phyloP scores from a whole-genome alignment of 305 asterid species.

The Rubia balearica region DNA sequence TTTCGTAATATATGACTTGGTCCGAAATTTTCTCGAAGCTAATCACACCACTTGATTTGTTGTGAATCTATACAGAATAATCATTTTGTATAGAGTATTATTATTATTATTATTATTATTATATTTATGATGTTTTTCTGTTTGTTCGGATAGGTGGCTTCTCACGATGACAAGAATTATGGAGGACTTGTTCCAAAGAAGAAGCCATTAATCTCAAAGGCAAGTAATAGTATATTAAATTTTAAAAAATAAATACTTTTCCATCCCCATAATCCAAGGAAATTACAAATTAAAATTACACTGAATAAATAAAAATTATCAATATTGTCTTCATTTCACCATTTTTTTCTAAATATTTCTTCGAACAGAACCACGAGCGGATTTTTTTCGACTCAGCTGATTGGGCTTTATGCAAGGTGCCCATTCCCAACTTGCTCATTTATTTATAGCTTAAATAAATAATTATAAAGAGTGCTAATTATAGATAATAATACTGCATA shows the following conservation, averaged over 20 bases:
- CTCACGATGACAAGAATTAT: slow-evolving; percentile 27
- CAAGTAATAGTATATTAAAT: slow-evolving; percentile 3
- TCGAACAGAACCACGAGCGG: slow-evolving; percentile 57
- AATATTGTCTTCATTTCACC: too few species aligned
- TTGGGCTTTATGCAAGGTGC: slow-evolving; percentile 83
- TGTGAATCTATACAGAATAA: too few species aligned
- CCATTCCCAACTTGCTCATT: neutral
- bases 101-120: too few species aligned
- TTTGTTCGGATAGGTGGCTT: slow-evolving; percentile 14
- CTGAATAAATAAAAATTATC: neutral
- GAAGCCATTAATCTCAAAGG: slow-evolving; percentile 43
- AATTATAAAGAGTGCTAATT: too few species aligned
- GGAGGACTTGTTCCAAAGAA: slow-evolving; percentile 39
- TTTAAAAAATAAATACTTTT: neutral
- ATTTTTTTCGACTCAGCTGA: slow-evolving; percentile 93
- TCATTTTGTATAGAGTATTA: too few species aligned
- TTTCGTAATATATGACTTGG: neutral
- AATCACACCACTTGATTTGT: too few species aligned
- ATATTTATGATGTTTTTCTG: neutral
- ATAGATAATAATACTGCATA: too few species aligned
- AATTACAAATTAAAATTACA: neutral
- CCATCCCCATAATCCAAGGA: neutral
- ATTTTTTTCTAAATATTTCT: neutral
- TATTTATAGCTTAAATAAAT: neutral
- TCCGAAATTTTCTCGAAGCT: neutral